Evolutionary conservation across 305 asterid species (phyloP).

Genomic region (Salvia sclarea): DNA sequence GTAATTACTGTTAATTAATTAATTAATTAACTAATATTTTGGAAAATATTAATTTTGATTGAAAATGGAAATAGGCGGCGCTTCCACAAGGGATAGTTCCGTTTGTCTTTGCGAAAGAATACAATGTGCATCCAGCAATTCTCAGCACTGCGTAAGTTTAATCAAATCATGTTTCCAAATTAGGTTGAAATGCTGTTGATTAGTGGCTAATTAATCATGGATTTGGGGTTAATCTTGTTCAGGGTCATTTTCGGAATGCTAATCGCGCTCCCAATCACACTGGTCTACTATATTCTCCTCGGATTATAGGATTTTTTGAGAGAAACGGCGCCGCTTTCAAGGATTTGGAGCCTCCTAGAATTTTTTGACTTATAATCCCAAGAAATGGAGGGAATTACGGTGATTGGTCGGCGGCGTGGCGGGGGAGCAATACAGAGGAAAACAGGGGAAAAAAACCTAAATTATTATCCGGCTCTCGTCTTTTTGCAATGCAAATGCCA

Average conservation of each 20-base stretch:
- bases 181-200: not conserved
- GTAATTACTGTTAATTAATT: too few species aligned
- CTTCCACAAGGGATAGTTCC: slow-evolving; percentile 98
- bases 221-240: not conserved
- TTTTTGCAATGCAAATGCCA: slow-evolving; percentile 34
- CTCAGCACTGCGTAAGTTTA: slow-evolving; percentile 81
- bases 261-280: slow-evolving; percentile 83
- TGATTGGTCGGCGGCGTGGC: slow-evolving; percentile 27
- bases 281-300: slow-evolving; percentile 77
- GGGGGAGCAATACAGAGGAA: slow-evolving; percentile 47
- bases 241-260: slow-evolving; percentile 92
- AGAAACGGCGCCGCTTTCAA: not conserved
- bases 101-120: slow-evolving; percentile 86
- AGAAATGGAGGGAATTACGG: slow-evolving; percentile 29
- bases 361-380: not conserved
- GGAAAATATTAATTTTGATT: not conserved
- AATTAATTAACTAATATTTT: too few species aligned
- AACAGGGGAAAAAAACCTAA: slow-evolving; percentile 32
- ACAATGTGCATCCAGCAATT: slow-evolving; percentile 86
- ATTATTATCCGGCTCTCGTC: slow-evolving; percentile 16
- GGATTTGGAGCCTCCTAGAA: not conserved
- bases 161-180: not conserved
- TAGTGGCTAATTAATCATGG: not conserved
- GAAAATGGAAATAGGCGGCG: slow-evolving; percentile 57
- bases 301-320: slow-evolving; percentile 51